Evolutionary conservation across 2,329 filamentous ascomycete genomes (phyloP).

Genomic region (Colletotrichum sp.): DNA sequence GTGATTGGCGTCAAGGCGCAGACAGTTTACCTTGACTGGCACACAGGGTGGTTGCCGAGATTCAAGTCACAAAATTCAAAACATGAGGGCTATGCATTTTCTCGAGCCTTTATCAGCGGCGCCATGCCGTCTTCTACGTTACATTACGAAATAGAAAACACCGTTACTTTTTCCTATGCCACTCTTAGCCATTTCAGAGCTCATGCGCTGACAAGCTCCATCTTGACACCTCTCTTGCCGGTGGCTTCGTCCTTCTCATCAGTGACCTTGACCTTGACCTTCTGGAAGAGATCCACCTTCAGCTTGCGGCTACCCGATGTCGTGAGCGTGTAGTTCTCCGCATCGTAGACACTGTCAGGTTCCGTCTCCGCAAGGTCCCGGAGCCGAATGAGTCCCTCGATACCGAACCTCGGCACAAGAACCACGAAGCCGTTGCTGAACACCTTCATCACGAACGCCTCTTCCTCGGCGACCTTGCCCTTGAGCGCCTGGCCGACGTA

Average conservation of each 20-base stretch:
- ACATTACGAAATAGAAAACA: neutral
- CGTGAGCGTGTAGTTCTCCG: constrained; percentile 80
- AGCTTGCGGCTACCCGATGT: constrained; percentile 60
- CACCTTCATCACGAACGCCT: constrained; percentile 95
- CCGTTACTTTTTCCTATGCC: neutral
- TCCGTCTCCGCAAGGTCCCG: constrained; percentile 80
- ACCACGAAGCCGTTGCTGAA: constrained; percentile 98
- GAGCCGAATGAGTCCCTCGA: constrained; percentile 88
- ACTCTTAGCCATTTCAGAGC: neutral
- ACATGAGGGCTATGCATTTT: neutral
- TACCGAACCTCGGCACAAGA: constrained; percentile 93
- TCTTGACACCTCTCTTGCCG: constrained; percentile 91
- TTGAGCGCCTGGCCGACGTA: constrained; percentile 97
- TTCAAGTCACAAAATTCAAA: neutral
- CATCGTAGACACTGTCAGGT: constrained; percentile 83
- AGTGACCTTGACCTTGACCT: constrained; percentile 85
- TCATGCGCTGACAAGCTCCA: constrained; percentile 63
- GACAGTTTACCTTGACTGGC: neutral
- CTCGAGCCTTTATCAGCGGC: neutral
- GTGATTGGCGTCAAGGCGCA: neutral
- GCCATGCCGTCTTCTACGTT: neutral
- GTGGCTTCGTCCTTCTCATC: constrained; percentile 94
- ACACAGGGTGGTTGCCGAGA: neutral
- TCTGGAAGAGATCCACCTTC: constrained; percentile 86
- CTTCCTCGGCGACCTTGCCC: constrained; percentile 76